Evolutionary conservation across 2,329 filamentous ascomycete species (phyloP), one percentile per base, ranked within the genome.

Genomic region (Aspergillus sp.): DNA sequence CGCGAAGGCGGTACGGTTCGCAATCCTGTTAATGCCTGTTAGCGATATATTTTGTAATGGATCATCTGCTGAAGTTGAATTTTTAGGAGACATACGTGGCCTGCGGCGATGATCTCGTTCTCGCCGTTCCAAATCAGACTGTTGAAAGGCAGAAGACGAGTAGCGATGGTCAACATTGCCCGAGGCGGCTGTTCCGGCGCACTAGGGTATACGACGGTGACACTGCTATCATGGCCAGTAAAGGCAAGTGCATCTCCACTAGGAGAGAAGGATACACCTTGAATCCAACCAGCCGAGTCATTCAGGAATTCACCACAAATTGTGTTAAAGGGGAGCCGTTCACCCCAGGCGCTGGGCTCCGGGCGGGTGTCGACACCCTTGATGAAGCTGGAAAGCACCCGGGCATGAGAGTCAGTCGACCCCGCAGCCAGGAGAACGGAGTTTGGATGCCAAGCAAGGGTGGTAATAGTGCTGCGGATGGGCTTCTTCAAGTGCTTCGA

Each of bases 401-500:
- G 85, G 3, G 95, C 94, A 73, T 99, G 95, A 39, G 94, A 95
- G 77, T 99, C 95, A 38, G 95, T 97, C n/a, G 92, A 96, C 39
- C 95, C 95, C 47, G 95, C 92, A 15, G 94, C 95, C 23, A 99
- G 84, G 32, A 99, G 86, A 15, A 99, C 95, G 8, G 91, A 96
- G 83, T 99, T 99, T 38, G 95, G 95, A 78, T 99, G 95, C 95
- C 95, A 99, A 59, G 90, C 89, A 48, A 99, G 87, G 15, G 90
- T 92, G 58, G 95, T 98, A 71, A 99, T 94, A 59, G 95, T 99
- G 76, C 92, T 96, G 68, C 94, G 90, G 71, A 99, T 96, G 19
- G 95, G 95, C 85, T 98, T 99, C 87, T 98, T 98, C 73, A 99
- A 81, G 80, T 99, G 95, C 84, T 99, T 99, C 39, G 93, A 97